Evolutionary conservation across 2,329 filamentous ascomycete species (phyloP), one percentile per base, ranked within the genome.

Genomic region (Xylariaceae sp.): DNA sequence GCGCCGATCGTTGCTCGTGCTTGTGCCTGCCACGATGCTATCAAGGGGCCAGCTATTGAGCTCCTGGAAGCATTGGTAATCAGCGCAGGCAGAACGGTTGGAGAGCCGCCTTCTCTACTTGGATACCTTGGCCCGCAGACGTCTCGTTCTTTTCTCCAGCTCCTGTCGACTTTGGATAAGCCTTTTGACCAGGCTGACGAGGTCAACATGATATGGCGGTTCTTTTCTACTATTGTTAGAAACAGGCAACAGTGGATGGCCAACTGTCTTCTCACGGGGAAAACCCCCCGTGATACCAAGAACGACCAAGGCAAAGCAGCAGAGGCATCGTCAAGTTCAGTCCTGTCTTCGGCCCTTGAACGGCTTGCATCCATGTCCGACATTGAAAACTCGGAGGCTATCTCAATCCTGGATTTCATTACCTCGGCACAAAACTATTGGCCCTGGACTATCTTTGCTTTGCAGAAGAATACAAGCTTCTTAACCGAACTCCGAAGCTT

Each of bases 211-310:
- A 88, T 91, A 19, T 99, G 93, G 95, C 85, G 84, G 54, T 87
- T 99, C 67, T 86, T 98, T 50, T 90, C 93, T 2, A 87, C 89
- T 2, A 88, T 98, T 45, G 84, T 99, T 57, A 89, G 89, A 63
- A 93, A 91, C 70, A 88, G 91, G 60, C 95, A 99, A 71, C 93
- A 96, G 69, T 98, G 93, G 90, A 90, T 99, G 77, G 91, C 93
- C 0, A 91, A 96, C 59, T 96, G 93, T 69, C 81, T 99, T 7
- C 84, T 98, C 40, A 97, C 92, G 6, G 95, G 93, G 20, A 89
- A 87, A 68, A 91, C 91, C 0, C 92, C 93, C 3, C 86, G 90
- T 59, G 87, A 95, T 64, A 84, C 89, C 4, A 77, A 91, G 67
- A 85, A 85, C 61, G 77, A 76, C 43, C 80, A 79, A 45, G 74